These are phyloP conservation scores for Excoecaria agallocha DNA, from an alignment of 345 rosid genomes.

Conservation along the genomic window DNA sequence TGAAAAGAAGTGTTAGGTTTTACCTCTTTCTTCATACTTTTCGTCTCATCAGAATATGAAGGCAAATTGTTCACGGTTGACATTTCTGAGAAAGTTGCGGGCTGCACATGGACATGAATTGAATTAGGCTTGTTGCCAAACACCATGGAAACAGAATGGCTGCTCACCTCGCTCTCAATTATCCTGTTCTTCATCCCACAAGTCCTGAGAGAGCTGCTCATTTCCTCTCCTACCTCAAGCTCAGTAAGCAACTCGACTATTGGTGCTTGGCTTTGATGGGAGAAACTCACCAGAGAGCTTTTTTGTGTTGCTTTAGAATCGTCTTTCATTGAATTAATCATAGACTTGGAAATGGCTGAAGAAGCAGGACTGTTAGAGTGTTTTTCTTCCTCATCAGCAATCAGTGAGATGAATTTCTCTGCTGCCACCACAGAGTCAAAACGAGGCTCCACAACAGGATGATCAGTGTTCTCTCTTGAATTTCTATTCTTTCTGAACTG, in stretches of 20 bases:
- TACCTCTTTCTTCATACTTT: constrained; percentile 21
- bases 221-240: constrained; percentile 32
- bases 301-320: constrained; percentile 14
- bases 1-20: not conserved
- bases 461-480: not conserved
- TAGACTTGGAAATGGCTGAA: constrained; percentile 3
- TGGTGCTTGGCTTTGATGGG: constrained; percentile 27
- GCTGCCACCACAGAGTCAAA: not conserved
- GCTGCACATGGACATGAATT: constrained; percentile 12
- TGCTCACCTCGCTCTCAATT: constrained; percentile 32
- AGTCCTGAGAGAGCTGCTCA: constrained; percentile 30
- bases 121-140: constrained; percentile 17
- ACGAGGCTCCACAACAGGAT: constrained; percentile 2
- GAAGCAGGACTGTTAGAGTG: constrained; percentile 2
- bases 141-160: constrained; percentile 15
- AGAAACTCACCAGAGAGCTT: not conserved
- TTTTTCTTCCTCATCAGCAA: constrained; percentile 15
- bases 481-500: constrained; percentile 18
- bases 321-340: constrained; percentile 15
- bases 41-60: constrained; percentile 18
- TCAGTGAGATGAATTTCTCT: not conserved
- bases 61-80: constrained; percentile 7
- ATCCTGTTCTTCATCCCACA: constrained; percentile 16
- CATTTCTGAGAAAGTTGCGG: constrained; percentile 19
- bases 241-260: constrained; percentile 48